phyloP scores from a whole-genome alignment of 2,329 filamentous ascomycete species.

The Alternaria viburni region DNA sequence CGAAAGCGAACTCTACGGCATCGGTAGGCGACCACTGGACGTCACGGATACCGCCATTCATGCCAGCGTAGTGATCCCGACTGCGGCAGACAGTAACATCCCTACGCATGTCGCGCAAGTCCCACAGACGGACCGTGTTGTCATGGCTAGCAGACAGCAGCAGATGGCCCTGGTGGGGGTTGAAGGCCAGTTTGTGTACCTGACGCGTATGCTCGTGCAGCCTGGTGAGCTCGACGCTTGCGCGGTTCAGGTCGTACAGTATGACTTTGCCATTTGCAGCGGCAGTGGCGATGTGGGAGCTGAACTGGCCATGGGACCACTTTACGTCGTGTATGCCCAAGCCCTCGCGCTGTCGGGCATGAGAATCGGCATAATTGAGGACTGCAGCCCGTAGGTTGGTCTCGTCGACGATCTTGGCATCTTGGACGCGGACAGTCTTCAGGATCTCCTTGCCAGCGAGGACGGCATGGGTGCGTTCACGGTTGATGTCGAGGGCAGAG shows the following conservation, averaged over 20 bases:
- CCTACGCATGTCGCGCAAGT: slow-evolving; percentile 62
- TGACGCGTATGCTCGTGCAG: slow-evolving; percentile 70
- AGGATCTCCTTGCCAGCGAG: slow-evolving; percentile 70
- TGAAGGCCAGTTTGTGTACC: slow-evolving; percentile 70
- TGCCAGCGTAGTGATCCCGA: slow-evolving; percentile 61
- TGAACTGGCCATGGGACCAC: slow-evolving; percentile 69
- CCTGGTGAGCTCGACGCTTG: slow-evolving; percentile 65
- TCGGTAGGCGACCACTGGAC: slow-evolving; percentile 70
- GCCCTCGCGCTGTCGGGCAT: slow-evolving; percentile 61
- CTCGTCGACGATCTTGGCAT: slow-evolving; percentile 65
- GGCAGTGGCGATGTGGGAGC: slow-evolving; percentile 67
- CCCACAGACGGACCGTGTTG: slow-evolving; percentile 69
- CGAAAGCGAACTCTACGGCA: slow-evolving; percentile 67
- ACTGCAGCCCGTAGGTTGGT: slow-evolving; percentile 68
- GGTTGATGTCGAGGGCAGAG: slow-evolving; percentile 68
- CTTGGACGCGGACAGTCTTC: slow-evolving; percentile 67
- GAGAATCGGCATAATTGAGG: slow-evolving; percentile 61
- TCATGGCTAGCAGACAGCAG: slow-evolving; percentile 70
- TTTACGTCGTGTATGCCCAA: slow-evolving; percentile 70
- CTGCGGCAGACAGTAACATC: slow-evolving; percentile 61
- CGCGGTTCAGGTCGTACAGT: slow-evolving; percentile 67
- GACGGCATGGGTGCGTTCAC: slow-evolving; percentile 67
- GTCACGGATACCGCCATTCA: slow-evolving; percentile 67
- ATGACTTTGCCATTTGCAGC: slow-evolving; percentile 70
- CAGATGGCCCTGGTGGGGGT: slow-evolving; percentile 65